Evolutionary conservation across 2,329 filamentous ascomycete genomes (phyloP).

Genomic region (Penicillium griseofulvum): DNA sequence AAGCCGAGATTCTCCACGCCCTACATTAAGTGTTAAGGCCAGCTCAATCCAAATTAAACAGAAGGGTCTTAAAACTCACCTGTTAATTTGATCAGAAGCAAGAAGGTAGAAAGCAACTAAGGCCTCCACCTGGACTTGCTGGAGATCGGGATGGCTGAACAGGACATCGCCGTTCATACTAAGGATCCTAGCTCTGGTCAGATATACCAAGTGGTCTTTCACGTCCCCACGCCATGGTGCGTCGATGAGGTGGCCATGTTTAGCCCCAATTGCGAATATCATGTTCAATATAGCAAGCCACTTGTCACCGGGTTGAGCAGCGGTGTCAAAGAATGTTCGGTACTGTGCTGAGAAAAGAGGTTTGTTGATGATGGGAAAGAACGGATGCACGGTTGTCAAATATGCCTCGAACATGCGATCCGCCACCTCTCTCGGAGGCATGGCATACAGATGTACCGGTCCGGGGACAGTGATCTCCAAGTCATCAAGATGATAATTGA

Average conservation of each 20-base stretch:
- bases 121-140: constrained; percentile 47
- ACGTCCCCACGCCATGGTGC: constrained; percentile 44
- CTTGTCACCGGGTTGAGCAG: constrained; percentile 37
- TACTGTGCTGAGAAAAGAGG: constrained; percentile 43
- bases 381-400: constrained; percentile 42
- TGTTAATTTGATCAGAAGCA: constrained; percentile 44
- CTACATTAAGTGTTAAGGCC: constrained; percentile 22
- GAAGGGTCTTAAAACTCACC: constrained; percentile 27
- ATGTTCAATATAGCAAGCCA: constrained; percentile 48
- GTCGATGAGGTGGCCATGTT: constrained; percentile 44
- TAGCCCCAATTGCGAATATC: constrained; percentile 47
- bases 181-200: constrained; percentile 44
- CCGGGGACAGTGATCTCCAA: constrained; percentile 41
- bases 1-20: constrained; percentile 43
- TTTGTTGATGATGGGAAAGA: constrained; percentile 46
- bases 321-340: constrained; percentile 37
- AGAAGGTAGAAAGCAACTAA: constrained; percentile 46
- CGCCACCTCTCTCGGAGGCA: constrained; percentile 42
- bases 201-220: constrained; percentile 45
- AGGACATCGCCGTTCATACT: constrained; percentile 44
- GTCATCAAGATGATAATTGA: constrained; percentile 47
- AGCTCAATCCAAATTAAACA: not conserved
- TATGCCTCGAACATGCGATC: constrained; percentile 45
- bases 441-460: constrained; percentile 42
- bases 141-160: constrained; percentile 46